Evolutionary conservation across 2,329 filamentous ascomycete species (phyloP), one percentile per base, ranked within the genome.

Genomic region (Paracamarosporium sp.): DNA sequence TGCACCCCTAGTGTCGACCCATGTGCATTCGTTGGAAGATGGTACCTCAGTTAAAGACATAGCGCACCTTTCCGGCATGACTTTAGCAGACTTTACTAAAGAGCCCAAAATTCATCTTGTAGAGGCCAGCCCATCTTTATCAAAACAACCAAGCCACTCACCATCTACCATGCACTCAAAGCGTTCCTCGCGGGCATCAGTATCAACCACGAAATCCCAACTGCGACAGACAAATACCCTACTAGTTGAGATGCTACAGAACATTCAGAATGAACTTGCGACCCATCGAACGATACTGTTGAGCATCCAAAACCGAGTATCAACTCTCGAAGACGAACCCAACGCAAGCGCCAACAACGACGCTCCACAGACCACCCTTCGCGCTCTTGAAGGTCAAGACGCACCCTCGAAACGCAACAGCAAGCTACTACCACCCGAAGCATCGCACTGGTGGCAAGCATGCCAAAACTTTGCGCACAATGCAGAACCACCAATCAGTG

Each of bases 191-290:
- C 48, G 59, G 12, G 62, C 60, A 1, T 57, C 61, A 20, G 38
- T 57, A 4, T 69, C 69, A 3, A 69, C 67, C 0, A 73, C 66
- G 9, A 71, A 72, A 40, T 65, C 67, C 5, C 57, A 64, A 20
- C 59, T 73, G 1, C 63, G 65, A 15, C 61, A 68, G 13, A 66
- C 66, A 9, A 73, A 73, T 31, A 55, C 65, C 5, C 53, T 64
- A n/a, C 53, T 73, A 9, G 56, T 70, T 13, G 67, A 68, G 24
- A 73, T 71, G 61, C 58, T 74, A 2, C 68, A 71, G 36, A 68
- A 62, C 28, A 67, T 73, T 8, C 69, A 73, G 40, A 54, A 44
- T 1, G 71, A 73, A 52, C 65, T 74, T 5, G 57, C 63, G 4
- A 59, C 61, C 20, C 66, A 73, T 35, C 62, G 70, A 28, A 35